These are phyloP conservation scores for Rubroboletus satanas DNA, from an alignment of 768 basidiomycete species.

Conservation along the genomic window DNA sequence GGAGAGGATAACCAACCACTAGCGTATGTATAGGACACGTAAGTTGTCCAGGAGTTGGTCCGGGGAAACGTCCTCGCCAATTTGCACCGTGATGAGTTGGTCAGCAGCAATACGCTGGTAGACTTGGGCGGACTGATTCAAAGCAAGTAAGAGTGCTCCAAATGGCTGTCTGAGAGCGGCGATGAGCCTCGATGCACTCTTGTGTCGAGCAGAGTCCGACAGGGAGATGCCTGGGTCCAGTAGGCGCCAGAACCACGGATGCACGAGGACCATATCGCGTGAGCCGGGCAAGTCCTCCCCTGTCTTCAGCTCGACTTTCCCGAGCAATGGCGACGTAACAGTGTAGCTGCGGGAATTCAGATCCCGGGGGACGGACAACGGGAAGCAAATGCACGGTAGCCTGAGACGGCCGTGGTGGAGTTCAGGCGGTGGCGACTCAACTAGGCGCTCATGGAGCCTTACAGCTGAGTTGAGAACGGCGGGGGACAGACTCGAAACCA, in stretches of 20 bases:
- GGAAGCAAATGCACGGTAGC: constrained; percentile 10
- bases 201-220: background rate
- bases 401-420: constrained; percentile 10
- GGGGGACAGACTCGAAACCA: background rate
- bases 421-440: constrained; percentile 5
- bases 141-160: constrained; percentile 13
- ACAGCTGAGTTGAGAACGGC: background rate
- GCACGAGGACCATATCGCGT: constrained; percentile 8
- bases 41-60: constrained; percentile 1
- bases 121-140: background rate
- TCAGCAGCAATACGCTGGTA: constrained; percentile 15
- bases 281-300: constrained; percentile 2
- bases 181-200: constrained; percentile 6
- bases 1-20: background rate
- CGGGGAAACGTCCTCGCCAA: constrained; percentile 6
- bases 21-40: constrained; percentile 8
- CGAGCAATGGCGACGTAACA: background rate
- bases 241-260: constrained; percentile 12
- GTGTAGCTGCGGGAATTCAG: background rate
- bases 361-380: background rate
- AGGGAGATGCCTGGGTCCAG: constrained; percentile 2
- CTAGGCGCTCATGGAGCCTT: constrained; percentile 4
- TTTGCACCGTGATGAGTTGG: background rate
- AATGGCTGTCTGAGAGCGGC: constrained; percentile 9
- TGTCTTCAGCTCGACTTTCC: constrained; percentile 3